Percentiles rank a stretch among this genome's conserved stretches.
Conservation (phyloP, 2,329 filamentous ascomycete genomes). For the Pseudocercospora cruenta region DNA sequence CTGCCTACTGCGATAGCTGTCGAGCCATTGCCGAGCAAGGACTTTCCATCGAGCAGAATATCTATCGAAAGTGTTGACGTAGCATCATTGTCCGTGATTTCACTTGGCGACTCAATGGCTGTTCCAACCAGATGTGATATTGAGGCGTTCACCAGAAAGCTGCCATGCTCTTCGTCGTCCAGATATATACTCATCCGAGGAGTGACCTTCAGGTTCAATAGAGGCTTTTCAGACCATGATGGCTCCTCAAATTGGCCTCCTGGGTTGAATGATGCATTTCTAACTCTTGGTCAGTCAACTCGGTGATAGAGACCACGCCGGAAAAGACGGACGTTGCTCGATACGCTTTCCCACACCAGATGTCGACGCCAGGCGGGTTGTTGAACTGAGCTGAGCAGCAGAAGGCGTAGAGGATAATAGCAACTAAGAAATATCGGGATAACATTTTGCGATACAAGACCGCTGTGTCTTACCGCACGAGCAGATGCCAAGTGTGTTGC, state of each 20-base stretch:
- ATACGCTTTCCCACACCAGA: slow-evolving; percentile 57
- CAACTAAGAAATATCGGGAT: not conserved
- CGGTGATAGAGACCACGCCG: not conserved
- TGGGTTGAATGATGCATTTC: slow-evolving; percentile 52
- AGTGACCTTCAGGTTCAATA: slow-evolving; percentile 52
- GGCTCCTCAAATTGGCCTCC: slow-evolving; percentile 52
- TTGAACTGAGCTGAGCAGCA: slow-evolving; percentile 20
- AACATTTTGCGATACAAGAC: not conserved
- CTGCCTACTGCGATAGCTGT: slow-evolving; percentile 33
- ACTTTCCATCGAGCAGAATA: slow-evolving; percentile 27
- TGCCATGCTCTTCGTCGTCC: slow-evolving; percentile 41
- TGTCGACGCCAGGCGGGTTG: slow-evolving; percentile 45
- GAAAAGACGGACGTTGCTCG: slow-evolving; percentile 16
- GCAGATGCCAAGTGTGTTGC: not conserved
- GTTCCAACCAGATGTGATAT: slow-evolving; percentile 45
- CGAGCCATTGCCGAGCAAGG: not conserved
- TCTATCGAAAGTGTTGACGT: not conserved
- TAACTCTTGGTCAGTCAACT: slow-evolving; percentile 25
- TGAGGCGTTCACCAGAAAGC: slow-evolving; percentile 48
- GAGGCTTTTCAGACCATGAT: slow-evolving; percentile 36
- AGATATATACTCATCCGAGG: slow-evolving; percentile 53
- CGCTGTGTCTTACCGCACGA: not conserved
- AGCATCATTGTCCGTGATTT: not conserved
- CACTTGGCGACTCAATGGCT: not conserved
- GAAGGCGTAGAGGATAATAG: not conserved